Percentiles rank a stretch among this genome's conserved stretches.
Conservation (phyloP, 2,329 filamentous ascomycete genomes). For the Cordyceps fumosorosea region DNA sequence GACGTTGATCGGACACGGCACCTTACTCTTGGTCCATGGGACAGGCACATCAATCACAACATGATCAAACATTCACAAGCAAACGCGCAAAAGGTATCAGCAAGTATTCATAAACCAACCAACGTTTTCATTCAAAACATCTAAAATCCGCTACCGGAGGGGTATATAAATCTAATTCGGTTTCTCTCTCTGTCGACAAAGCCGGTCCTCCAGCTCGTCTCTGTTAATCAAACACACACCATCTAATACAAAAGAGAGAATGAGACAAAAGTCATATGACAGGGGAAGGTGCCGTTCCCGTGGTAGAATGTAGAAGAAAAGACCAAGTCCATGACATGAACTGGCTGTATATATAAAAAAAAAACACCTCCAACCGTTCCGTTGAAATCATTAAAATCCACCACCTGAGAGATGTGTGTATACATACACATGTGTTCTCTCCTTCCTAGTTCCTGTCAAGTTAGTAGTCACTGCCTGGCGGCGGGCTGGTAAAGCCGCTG, state of each 20-base stretch:
- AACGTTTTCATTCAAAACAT: not conserved
- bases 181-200: not conserved
- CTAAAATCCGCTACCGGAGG: not conserved
- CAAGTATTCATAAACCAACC: not conserved
- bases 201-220: not conserved
- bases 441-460: not conserved
- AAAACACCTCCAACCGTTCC: not conserved
- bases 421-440: not conserved
- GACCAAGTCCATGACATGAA: not conserved
- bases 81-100: too few relatives aligned
- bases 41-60: too few relatives aligned
- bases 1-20: too few relatives aligned
- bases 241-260: slow-evolving; percentile 6
- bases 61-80: too few relatives aligned
- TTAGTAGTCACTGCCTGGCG: slow-evolving; percentile 26
- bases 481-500: slow-evolving; percentile 31
- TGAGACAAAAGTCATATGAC: not conserved
- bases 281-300: too few relatives aligned
- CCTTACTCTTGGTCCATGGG: too few relatives aligned
- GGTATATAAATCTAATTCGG: not conserved
- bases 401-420: not conserved
- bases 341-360: not conserved
- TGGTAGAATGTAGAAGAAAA: not conserved
- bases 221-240: not conserved
- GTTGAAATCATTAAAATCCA: slow-evolving; percentile 8